phyloP scores from a whole-genome alignment of 305 asterid genomes.

The Fraxinus ornus region DNA sequence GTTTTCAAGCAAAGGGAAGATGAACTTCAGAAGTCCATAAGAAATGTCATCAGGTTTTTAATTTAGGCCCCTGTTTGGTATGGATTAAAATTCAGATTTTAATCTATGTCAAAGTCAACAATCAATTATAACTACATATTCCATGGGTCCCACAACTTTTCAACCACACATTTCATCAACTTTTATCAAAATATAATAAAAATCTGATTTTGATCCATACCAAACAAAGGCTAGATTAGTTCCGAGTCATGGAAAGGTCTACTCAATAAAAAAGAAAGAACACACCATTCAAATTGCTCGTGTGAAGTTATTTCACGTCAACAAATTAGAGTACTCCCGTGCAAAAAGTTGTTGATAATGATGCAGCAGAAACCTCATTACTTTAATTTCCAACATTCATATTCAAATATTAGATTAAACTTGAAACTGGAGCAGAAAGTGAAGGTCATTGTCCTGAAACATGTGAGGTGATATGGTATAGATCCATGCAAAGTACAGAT shows the following conservation, averaged over 20 bases:
- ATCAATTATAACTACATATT: no score
- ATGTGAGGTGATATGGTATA: not conserved
- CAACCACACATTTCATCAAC: no score
- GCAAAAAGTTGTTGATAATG: not conserved
- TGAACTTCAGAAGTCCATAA: not conserved
- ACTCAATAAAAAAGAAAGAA: not conserved
- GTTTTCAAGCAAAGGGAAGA: not conserved
- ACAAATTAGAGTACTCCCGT: not conserved
- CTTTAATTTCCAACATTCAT: not conserved
- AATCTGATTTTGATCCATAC: no score
- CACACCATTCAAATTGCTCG: not conserved
- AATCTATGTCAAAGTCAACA: no score
- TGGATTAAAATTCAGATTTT: no score
- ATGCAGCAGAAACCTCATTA: not conserved
- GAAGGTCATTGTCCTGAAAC: not conserved
- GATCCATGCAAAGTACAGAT: not conserved
- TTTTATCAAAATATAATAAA: no score
- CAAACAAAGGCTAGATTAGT: no score
- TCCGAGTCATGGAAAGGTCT: not conserved
- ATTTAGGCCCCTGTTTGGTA: no score
- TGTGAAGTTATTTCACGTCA: not conserved
- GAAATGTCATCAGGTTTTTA: not conserved
- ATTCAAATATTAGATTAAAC: not conserved
- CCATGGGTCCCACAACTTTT: no score
- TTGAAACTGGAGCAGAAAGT: not conserved